A percentile compares a stretch with the other conserved stretches of the same genome.
phyloP scores from a whole-genome alignment of 331 rosid species.

The Stylosanthes scabra region DNA sequence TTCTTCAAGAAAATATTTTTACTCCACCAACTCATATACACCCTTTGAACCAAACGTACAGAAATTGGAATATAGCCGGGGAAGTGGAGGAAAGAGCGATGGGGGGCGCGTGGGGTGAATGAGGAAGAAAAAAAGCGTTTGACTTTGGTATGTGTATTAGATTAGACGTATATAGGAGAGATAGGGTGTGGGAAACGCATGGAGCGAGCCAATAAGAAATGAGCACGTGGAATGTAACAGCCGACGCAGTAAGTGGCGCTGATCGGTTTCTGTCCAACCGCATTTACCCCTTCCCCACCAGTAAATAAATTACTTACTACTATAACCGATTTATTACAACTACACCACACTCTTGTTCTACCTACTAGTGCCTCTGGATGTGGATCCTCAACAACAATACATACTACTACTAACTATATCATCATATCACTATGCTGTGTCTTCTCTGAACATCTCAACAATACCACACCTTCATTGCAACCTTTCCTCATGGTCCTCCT shows the following conservation, averaged over 20 bases:
- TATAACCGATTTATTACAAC: constrained; percentile 48
- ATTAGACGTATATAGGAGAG: too few relatives aligned
- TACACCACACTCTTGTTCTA: neutral
- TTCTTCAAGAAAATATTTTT: too few relatives aligned
- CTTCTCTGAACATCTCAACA: constrained; percentile 18
- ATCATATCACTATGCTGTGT: constrained; percentile 1
- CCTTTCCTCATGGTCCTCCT: constrained; percentile 26
- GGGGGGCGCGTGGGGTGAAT: constrained; percentile 20
- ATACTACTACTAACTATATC: too few relatives aligned
- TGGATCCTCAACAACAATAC: neutral
- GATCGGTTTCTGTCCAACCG: constrained; percentile 64
- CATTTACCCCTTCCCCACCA: constrained; percentile 57
- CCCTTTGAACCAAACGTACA: too few relatives aligned
- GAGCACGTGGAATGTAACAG: constrained; percentile 65
- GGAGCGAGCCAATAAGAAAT: constrained; percentile 21
- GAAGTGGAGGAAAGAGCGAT: neutral
- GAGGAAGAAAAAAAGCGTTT: constrained; percentile 43
- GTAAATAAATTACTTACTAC: constrained; percentile 49
- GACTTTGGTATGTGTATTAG: constrained; percentile 48
- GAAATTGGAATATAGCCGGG: too few relatives aligned
- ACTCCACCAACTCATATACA: too few relatives aligned
- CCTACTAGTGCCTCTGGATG: neutral
- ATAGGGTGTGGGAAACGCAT: constrained; percentile 40
- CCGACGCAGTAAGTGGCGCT: constrained; percentile 46
- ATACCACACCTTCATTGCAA: constrained; percentile 21